Conservation (phyloP, 1,284 basidiomycete species). For the Naganishia liquefaciens region DNA sequence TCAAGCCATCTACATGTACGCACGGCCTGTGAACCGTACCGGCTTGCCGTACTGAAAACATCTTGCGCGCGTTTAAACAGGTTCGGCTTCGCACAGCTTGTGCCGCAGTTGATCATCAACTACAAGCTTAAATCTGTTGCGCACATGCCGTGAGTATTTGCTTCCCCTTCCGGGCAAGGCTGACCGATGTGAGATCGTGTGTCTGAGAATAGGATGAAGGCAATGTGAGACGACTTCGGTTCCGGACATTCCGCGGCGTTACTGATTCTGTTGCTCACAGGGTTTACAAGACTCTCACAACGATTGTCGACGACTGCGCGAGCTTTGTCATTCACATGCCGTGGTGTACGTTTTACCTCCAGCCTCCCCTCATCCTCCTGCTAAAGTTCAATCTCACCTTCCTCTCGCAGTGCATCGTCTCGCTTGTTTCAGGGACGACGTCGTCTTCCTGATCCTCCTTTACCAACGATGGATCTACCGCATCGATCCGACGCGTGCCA, state of each 20-base stretch:
- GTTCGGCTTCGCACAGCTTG: slow-evolving; percentile 94
- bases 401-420: slow-evolving; percentile 40
- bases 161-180: not conserved
- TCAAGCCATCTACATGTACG: slow-evolving; percentile 49
- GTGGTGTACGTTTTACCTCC: slow-evolving; percentile 77
- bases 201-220: slow-evolving; percentile 66
- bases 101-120: slow-evolving; percentile 86
- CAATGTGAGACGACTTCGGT: slow-evolving; percentile 68
- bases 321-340: slow-evolving; percentile 90
- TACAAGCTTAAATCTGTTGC: slow-evolving; percentile 81
- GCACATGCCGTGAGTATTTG: slow-evolving; percentile 47
- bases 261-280: slow-evolving; percentile 54
- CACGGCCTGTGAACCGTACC: not conserved
- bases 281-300: slow-evolving; percentile 43
- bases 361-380: slow-evolving; percentile 43
- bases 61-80: slow-evolving; percentile 53
- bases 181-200: not conserved
- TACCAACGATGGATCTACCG: slow-evolving; percentile 89
- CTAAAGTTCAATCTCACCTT: not conserved
- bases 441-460: slow-evolving; percentile 64
- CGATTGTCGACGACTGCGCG: slow-evolving; percentile 75
- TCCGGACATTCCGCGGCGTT: slow-evolving; percentile 66
- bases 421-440: slow-evolving; percentile 71
- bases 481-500: slow-evolving; percentile 86
- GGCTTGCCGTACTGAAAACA: not conserved